Base-by-base conservation (phyloP, 1,139 yeast species). In the Geotrichum reessii region DNA sequence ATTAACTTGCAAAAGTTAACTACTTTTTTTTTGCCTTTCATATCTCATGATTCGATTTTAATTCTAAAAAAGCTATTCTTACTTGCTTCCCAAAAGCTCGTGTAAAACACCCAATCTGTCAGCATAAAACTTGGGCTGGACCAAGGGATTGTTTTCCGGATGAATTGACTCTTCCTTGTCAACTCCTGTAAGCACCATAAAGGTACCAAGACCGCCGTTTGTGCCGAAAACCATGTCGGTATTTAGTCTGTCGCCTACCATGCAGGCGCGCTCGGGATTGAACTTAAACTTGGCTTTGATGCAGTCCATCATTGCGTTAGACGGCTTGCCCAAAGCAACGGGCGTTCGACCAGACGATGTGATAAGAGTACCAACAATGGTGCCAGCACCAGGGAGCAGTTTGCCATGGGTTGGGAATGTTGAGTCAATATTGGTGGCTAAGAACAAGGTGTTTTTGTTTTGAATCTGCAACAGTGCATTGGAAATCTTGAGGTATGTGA, bases 351-450 rank as follows among this genome's bases (percentile, higher is more conserved):
- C 93, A 50, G 90, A 77, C 17, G 95, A 86, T 64, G 76, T 84
- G 3, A 87, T 81, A n/a, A 90, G 83, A 0, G 92, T 80, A 63
- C 90, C 89, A 54, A 93, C 86, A 64, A 90, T 83, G 2, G 97
- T 86, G 0, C 99, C 99, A 0, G 99, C 98, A 24, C 99, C 99
- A 28, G 97, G 95, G 57, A 93, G 78, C 57, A 88, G 80, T 65
- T 83, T 79, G 0, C 96, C 97, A 70, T 88, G 86, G 59, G 87
- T 83, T 4, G 99, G 99, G 76, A 85, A 93, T 0, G 99, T 93
- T 1, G 96, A 87, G 71, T 93, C 99, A 53, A 87, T 87, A 71
- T 93, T 93, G n/a, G 99, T 93, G 31, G 97, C 98, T 64, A 95
- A 78, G 71, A 91, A 93, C 46, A 87, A 82, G 5, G 90, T 78